Evolutionary conservation across 2,329 filamentous ascomycete genomes (phyloP), one percentile per base, ranked within the genome.

Genomic region (Arachnomyces sp.): DNA sequence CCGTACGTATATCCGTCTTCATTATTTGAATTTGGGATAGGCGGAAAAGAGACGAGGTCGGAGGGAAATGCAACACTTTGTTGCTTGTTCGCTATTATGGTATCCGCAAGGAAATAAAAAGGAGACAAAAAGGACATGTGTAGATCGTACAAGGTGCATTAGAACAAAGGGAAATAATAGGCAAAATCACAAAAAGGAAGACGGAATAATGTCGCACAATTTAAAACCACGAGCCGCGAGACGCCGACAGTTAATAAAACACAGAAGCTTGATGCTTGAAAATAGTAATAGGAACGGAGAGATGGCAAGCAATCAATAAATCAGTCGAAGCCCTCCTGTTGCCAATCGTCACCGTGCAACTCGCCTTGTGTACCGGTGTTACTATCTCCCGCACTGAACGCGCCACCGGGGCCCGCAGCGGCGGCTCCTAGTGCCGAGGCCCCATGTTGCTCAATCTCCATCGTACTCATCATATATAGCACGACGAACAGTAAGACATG

Each of bases 401-500:
- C 54, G 56, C 52, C 52, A 16, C 50, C 54, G 36, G 46, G 54
- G 3, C 51, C 55, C 17, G 44, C 54, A 35, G 16, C 54, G 44
- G 34, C 55, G 52, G 43, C 52, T 15, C 46, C 51, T 44, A 54
- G 60, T 13, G 61, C 65, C 18, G 50, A 68, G 12, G 57, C 62
- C 33, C 65, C 64, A 55, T 82, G 77, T 51, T 73, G 68, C 56
- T 81, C 80, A 28, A 79, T 73, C 52, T 86, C 78, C 21, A 72
- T 68, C 3, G 78, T 77, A 44, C 86, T 86, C 56, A 88, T 79
- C 77, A 82, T 89, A 65, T 90, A 96, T 45, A 96, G 69, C 62
- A 87, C 84, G 51, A 83, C 72, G 56, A 98, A 92, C 2, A 96
- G 82, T 35, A 98, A 67, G 33, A 95, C 56, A 67, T 98, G 92